These are phyloP conservation scores for Rubia tinctorum DNA, from an alignment of 305 asterid genomes.

Conservation along the genomic window DNA sequence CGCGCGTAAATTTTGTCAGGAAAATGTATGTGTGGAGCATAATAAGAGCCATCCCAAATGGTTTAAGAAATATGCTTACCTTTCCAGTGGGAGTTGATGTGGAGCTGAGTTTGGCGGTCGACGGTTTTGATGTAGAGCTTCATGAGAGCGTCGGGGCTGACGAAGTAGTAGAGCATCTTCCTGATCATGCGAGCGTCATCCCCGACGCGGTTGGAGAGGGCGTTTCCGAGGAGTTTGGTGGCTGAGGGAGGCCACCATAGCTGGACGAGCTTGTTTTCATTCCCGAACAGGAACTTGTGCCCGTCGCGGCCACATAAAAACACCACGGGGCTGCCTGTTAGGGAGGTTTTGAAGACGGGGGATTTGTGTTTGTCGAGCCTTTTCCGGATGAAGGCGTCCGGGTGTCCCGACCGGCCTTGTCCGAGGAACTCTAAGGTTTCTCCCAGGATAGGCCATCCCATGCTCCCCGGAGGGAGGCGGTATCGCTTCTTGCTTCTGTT, in stretches of 20 bases:
- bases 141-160: conserved; percentile 62
- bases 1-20: too few species aligned
- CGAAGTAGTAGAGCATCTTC: conserved; percentile 48
- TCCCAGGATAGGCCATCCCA: conserved; percentile 18
- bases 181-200: conserved; percentile 52
- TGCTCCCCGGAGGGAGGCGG: conserved; percentile 16
- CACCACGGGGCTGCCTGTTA: conserved; percentile 12
- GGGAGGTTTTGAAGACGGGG: conserved; percentile 7
- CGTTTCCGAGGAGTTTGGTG: conserved; percentile 45
- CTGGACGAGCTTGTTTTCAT: conserved; percentile 23
- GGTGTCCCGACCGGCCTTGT: neutral
- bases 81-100: conserved; percentile 56
- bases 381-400: conserved; percentile 12
- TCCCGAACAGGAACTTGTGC: conserved; percentile 20
- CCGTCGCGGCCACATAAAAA: conserved; percentile 14
- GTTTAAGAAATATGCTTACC: conserved; percentile 24
- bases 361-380: conserved; percentile 10
- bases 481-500: neutral
- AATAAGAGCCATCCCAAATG: too few species aligned
- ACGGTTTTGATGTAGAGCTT: conserved; percentile 52
- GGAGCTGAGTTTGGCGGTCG: conserved; percentile 57
- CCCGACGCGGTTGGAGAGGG: conserved; percentile 42
- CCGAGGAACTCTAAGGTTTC: conserved; percentile 11
- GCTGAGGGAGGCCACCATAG: conserved; percentile 76
- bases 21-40: too few species aligned